Evolutionary conservation across 495 filamentous ascomycete genomes (phyloP), one percentile per base, ranked within the genome.

Genomic region (Penicillium maclennaniae): DNA sequence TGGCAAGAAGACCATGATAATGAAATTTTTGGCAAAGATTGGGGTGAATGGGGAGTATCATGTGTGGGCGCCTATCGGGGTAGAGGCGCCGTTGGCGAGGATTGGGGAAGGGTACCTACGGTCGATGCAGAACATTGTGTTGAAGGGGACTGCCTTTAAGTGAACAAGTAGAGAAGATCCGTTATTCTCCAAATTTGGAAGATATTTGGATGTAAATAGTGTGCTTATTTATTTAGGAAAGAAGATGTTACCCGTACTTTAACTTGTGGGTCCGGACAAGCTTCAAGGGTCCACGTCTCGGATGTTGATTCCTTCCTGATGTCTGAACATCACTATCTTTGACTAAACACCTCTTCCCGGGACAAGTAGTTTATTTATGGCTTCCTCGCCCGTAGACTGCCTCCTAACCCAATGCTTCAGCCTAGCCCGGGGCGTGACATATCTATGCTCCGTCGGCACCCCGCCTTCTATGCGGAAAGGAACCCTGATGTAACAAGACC

Each of bases 81-180:
- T 81, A 51, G 77, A 79, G 62, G 78, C 77, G 41, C 78, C 78
- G 40, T 42, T 81, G 42, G 39, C 54, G 15, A 45, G 55, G 25
- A 60, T 80, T 31, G 75, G 72, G 0, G 74, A 74, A n/a, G 61
- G 61, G 5, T 64, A 64, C 40, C 52, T 47, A 6, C 61, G 64
- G 53, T 28, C 58, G 47, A 57, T 67, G 44, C 59, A 61, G 59
- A 47, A 60, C 38, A 40, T 63, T 36, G 26, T 56, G 15, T 43
- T 63, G 28, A 51, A 34, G 19, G 51, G 53, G 7, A 34, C 31
- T 12, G 31, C 31, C 10, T 34, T 1, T 10, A n/a, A n/a, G n/a
- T n/a, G n/a, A n/a, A n/a, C n/a, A n/a, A n/a, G n/a, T 34, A 34
- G 31, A 12, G 31, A 14, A 45, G 46, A n/a, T n/a, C n/a, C n/a